Evolutionary conservation across 1,139 yeast genomes (phyloP), one percentile per base, ranked within the genome.

Genomic region (Debaryomycetaceae sp.): DNA sequence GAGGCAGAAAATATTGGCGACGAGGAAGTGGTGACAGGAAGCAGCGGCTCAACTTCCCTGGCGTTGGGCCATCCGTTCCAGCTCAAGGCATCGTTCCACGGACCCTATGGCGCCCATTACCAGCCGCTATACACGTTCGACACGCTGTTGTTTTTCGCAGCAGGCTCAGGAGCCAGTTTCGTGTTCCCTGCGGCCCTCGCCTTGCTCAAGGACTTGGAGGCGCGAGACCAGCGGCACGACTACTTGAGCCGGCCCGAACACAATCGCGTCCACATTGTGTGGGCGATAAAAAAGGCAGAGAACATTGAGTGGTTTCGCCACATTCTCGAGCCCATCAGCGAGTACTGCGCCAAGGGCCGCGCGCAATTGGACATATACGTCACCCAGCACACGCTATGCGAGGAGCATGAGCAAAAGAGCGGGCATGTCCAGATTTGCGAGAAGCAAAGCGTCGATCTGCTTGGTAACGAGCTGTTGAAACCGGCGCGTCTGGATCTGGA

Each of bases 91-190:
- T 39, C 46, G 5, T 50, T 65, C 28, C 49, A 52, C 22, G 74
- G 74, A 0, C 73, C 74, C 0, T 59, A 53, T 32, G 72, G 72
- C 2, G 67, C 56, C 2, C 50, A 47, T 13, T 51, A 50, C 31
- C 68, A 62, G 34, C 65, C 68, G 1, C 51, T 66, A 22, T 45
- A 55, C 11, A 48, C 57, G 1, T 67, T 67, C 37, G 71, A 68
- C 30, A 39, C 58, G 4, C 50, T 50, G n/a, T 30, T 60, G 5
- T 61, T 68, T 31, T 38, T 66, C 21, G 53, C 60, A 15, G 67
- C 68, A 5, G 73, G 71, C 2, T 55, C 64, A 1, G 73, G 74
- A 1, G 63, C 60, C 3, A 55, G 72, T 1, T 67, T 62, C 40
- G 51, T 60, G 1, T 53, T 67, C 32, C 73, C 73, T 2, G 55